A percentile compares a stretch with the other conserved stretches of the same genome.
phyloP scores from a whole-genome alignment of 2,329 filamentous ascomycete genomes.

The Cladosporium sp. region DNA sequence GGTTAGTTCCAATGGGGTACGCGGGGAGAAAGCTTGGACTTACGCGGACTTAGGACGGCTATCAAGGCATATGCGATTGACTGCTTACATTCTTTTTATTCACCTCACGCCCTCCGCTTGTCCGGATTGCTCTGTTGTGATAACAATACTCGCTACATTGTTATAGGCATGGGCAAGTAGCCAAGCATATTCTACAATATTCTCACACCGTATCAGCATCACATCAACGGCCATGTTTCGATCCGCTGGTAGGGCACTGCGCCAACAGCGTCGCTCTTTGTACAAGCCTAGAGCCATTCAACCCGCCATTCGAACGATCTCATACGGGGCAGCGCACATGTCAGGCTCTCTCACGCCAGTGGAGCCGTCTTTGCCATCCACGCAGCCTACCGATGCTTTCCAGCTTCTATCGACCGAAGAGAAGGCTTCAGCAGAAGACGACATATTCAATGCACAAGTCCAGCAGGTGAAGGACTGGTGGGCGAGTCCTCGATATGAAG shows the following conservation, averaged over 20 bases:
- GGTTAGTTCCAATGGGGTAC: too few relatives aligned
- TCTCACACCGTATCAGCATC: conserved; percentile 3
- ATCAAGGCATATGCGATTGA: neutral
- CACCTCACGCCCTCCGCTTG: neutral
- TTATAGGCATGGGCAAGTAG: too few relatives aligned
- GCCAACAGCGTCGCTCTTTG: conserved; percentile 26
- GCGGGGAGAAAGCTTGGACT: neutral
- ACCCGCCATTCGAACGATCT: conserved; percentile 20
- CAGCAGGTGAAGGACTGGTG: conserved; percentile 88
- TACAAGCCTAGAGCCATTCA: conserved; percentile 17
- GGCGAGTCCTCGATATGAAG: conserved; percentile 76
- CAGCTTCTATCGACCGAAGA: conserved; percentile 74
- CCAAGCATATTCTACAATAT: too few relatives aligned
- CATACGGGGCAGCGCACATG: conserved; percentile 37
- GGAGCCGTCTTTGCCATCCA: conserved; percentile 57
- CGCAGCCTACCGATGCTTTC: conserved; percentile 70
- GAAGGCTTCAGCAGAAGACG: conserved; percentile 78
- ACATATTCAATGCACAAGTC: conserved; percentile 77
- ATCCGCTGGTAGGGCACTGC: conserved; percentile 24
- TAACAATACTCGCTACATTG: too few relatives aligned
- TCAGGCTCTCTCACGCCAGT: conserved; percentile 50
- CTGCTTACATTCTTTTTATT: too few relatives aligned
- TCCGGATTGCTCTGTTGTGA: too few relatives aligned
- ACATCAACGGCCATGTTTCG: conserved; percentile 24
- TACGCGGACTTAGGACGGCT: conserved; percentile 6